These are phyloP conservation scores for Metahyphopichia silvanorum DNA, from an alignment of 805 yeast genomes.

Conservation along the genomic window DNA sequence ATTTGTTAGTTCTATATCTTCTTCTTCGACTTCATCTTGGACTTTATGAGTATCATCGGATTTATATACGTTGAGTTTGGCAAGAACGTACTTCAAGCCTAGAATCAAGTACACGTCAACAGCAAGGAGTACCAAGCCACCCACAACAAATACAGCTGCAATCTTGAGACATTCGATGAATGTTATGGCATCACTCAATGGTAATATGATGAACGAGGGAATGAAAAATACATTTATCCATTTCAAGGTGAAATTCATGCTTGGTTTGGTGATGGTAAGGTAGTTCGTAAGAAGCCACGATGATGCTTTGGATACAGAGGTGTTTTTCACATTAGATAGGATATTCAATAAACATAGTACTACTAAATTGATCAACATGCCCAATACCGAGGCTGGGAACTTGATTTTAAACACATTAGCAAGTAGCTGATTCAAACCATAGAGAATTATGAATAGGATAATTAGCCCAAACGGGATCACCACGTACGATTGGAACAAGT, in stretches of 20 bases:
- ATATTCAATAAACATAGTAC: slow-evolving; percentile 38
- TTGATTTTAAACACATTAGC: slow-evolving; percentile 41
- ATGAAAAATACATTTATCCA: slow-evolving; percentile 82
- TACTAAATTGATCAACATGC: slow-evolving; percentile 59
- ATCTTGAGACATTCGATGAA: slow-evolving; percentile 69
- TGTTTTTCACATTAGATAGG: slow-evolving; percentile 9
- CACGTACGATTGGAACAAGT: slow-evolving; percentile 42
- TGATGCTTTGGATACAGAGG: slow-evolving; percentile 9
- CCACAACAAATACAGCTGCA: slow-evolving; percentile 69
- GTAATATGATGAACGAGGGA: slow-evolving; percentile 72
- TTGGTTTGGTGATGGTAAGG: slow-evolving; percentile 46
- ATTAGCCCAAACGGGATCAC: slow-evolving; percentile 49
- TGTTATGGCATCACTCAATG: slow-evolving; percentile 61
- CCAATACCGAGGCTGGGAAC: slow-evolving; percentile 70
- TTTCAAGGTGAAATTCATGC: slow-evolving; percentile 63
- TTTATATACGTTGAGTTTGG: not conserved
- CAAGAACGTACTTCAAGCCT: slow-evolving; percentile 17
- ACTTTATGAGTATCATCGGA: slow-evolving; percentile 14
- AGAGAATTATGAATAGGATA: slow-evolving; percentile 42
- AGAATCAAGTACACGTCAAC: slow-evolving; percentile 40
- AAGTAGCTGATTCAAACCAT: slow-evolving; percentile 51
- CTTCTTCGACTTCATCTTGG: slow-evolving; percentile 11
- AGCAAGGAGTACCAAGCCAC: slow-evolving; percentile 50
- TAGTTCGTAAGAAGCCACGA: slow-evolving; percentile 26
- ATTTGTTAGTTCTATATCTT: slow-evolving; percentile 12